A percentile compares a stretch with the other conserved stretches of the same genome.
Conservation (phyloP, 176 grass and related monocot species). For the Avena sativa region DNA sequence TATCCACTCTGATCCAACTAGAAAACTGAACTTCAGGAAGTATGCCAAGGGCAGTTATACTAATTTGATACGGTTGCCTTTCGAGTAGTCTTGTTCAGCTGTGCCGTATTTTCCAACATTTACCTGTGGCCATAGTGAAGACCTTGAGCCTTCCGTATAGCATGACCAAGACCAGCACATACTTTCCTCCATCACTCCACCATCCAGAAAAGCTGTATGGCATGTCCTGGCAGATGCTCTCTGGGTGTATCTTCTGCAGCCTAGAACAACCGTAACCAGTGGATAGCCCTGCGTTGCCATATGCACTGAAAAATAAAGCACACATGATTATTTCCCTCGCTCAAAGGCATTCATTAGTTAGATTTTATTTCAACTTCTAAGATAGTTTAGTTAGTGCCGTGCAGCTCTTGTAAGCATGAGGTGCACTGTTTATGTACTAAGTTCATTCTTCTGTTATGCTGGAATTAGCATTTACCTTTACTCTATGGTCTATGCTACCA, state of each 20-base stretch:
- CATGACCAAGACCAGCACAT: slow-evolving; percentile 58
- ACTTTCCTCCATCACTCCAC: slow-evolving; percentile 65
- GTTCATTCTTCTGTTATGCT: neutral
- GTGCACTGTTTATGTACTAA: neutral
- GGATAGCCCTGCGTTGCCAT: slow-evolving; percentile 60
- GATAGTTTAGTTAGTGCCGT: neutral
- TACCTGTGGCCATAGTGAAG: slow-evolving; percentile 51
- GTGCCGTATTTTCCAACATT: slow-evolving; percentile 49
- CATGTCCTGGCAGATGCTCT: slow-evolving; percentile 47
- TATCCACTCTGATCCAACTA: neutral
- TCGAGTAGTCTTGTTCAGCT: slow-evolving; percentile 7
- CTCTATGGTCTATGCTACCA: neutral
- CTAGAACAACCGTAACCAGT: slow-evolving; percentile 74
- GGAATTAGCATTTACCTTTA: neutral
- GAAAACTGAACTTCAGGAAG: slow-evolving; percentile 27
- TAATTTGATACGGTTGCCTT: neutral
- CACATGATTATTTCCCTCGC: neutral
- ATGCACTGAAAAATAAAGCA: slow-evolving; percentile 52
- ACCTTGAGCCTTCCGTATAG: slow-evolving; percentile 62
- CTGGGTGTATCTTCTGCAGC: slow-evolving; percentile 38
- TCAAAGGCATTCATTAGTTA: neutral
- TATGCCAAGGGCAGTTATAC: neutral
- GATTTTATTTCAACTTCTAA: neutral
- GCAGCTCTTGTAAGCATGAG: neutral
- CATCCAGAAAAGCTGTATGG: slow-evolving; percentile 50